Evolutionary conservation across 2,329 filamentous ascomycete species (phyloP).

Genomic region (Colletotrichum spinosum): DNA sequence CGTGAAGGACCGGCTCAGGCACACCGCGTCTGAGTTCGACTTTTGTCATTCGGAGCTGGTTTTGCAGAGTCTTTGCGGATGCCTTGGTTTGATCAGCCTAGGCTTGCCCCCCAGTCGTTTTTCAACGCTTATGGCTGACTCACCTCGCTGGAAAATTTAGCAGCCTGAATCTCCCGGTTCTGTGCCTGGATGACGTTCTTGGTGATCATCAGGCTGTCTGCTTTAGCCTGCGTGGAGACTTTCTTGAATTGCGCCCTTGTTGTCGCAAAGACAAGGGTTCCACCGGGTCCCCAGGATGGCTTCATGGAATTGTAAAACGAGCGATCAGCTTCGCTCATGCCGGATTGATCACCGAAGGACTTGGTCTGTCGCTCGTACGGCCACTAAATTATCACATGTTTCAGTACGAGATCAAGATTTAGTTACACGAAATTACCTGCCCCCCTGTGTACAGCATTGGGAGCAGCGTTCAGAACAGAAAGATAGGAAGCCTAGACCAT

Average conservation of each 20-base stretch:
- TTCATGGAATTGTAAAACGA: conserved; percentile 80
- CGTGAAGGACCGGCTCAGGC: conserved; percentile 67
- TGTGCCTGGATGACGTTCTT: conserved; percentile 72
- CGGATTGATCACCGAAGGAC: conserved; percentile 68
- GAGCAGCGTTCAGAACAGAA: not conserved
- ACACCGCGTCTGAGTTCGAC: conserved; percentile 67
- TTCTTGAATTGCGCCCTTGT: conserved; percentile 40
- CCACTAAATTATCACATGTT: conserved; percentile 72
- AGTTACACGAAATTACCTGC: conserved; percentile 45
- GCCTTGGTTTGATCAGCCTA: conserved; percentile 54
- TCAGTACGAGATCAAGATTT: conserved; percentile 46
- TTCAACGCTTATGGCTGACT: conserved; percentile 24
- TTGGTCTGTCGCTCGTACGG: conserved; percentile 86
- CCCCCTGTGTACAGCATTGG: not conserved
- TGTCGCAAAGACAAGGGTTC: conserved; percentile 73
- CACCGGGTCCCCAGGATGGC: conserved; percentile 82
- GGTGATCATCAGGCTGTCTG: conserved; percentile 64
- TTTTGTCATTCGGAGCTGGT: conserved; percentile 67
- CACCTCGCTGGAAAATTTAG: conserved; percentile 70
- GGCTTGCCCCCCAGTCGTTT: not conserved
- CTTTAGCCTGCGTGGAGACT: conserved; percentile 45
- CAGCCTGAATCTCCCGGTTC: conserved; percentile 72
- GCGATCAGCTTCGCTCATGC: conserved; percentile 73
- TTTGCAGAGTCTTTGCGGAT: conserved; percentile 63
- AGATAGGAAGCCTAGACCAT: conserved; percentile 39